Percentiles rank a stretch among this genome's conserved stretches.
Evolutionary conservation across 2,329 filamentous ascomycete species (phyloP).

Genomic region (Paecilomyces niveus): DNA sequence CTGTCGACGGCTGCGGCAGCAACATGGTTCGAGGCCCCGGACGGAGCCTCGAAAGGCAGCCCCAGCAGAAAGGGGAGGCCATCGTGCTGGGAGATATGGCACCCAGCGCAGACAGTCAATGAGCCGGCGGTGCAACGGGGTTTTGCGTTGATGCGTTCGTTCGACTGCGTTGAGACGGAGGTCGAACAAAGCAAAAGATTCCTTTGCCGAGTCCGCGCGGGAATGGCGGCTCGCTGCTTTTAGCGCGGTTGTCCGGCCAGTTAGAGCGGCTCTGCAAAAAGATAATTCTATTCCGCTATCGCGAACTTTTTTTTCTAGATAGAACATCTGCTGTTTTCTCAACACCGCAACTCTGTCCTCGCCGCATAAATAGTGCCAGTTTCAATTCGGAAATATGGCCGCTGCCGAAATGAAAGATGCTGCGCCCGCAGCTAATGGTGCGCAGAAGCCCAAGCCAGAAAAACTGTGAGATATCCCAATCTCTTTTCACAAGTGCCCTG

Average conservation of each 20-base stretch:
- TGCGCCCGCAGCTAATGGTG: slow-evolving; percentile 10
- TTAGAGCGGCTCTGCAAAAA: slow-evolving; percentile 20
- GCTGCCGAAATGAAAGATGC: slow-evolving; percentile 19
- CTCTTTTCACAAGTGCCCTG: not conserved
- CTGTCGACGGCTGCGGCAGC: slow-evolving; percentile 33
- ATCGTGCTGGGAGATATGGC: slow-evolving; percentile 36
- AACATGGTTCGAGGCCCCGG: slow-evolving; percentile 32
- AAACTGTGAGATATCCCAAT: slow-evolving; percentile 29
- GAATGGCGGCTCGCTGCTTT: slow-evolving; percentile 16
- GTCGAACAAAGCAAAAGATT: slow-evolving; percentile 18
- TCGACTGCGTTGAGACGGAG: slow-evolving; percentile 10
- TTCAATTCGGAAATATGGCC: slow-evolving; percentile 16
- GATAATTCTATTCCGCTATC: slow-evolving; percentile 11
- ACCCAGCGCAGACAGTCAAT: slow-evolving; percentile 22
- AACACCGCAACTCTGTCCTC: not conserved
- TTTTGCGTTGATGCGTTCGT: slow-evolving; percentile 13
- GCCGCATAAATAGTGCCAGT: not conserved
- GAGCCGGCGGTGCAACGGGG: slow-evolving; percentile 10
- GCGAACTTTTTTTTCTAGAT: slow-evolving; percentile 22
- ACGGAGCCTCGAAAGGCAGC: slow-evolving; percentile 47
- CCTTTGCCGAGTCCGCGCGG: slow-evolving; percentile 12
- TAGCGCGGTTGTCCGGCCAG: slow-evolving; percentile 12
- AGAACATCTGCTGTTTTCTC: not conserved
- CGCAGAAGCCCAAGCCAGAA: slow-evolving; percentile 25
- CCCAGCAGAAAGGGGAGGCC: slow-evolving; percentile 53